Evolutionary conservation across 1,139 yeast species (phyloP), one percentile per base, ranked within the genome.

Genomic region (Yamadazyma sp.): DNA sequence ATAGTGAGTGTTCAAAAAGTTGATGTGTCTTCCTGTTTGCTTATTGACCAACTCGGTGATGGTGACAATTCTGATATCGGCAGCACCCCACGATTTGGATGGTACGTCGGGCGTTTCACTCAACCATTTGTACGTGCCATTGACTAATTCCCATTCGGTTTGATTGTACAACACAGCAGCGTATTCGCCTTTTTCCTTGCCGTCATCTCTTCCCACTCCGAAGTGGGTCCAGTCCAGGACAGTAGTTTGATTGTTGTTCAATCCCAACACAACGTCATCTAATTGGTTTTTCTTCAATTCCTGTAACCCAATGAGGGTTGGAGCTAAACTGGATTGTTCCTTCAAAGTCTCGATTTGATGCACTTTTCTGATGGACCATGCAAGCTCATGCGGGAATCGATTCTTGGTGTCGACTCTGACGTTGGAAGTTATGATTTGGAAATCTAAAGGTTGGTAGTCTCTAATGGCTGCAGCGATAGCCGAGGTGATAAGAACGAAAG

Each of bases 191-290:
- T 51, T 48, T 14, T 54, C 55, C 6, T 48, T 44, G 5, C 79
- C 79, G 52, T 74, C 77, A 39, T 70, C 73, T 54, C 79, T 58
- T 2, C 79, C 79, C 18, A 66, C 69, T 2, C 77, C 77, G 40
- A 62, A 67, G 45, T 70, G 69, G 6, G 58, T 56, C 66, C 71
- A 75, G 25, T 41, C 38, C 5, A 17, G 16, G 25, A 53, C 51
- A 10, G 43, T 37, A 28, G 44, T 36, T 18, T 25, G 31, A 24
- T 39, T 18, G n/a, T 26, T 24, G 29, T 56, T 56, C 29, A 60
- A 48, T 2, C 61, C 62, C 2, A 30, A 24, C 18, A 58, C 36
- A 11, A 63, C 50, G 44, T 63, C 69, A 11, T 43, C 44, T 33
- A 64, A 49, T 46, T 59, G 66, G 33, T 58, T 51, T 36, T 59